phyloP scores from a whole-genome alignment of 192 early-diverging fungal genomes.

The Linnemannia exigua region DNA sequence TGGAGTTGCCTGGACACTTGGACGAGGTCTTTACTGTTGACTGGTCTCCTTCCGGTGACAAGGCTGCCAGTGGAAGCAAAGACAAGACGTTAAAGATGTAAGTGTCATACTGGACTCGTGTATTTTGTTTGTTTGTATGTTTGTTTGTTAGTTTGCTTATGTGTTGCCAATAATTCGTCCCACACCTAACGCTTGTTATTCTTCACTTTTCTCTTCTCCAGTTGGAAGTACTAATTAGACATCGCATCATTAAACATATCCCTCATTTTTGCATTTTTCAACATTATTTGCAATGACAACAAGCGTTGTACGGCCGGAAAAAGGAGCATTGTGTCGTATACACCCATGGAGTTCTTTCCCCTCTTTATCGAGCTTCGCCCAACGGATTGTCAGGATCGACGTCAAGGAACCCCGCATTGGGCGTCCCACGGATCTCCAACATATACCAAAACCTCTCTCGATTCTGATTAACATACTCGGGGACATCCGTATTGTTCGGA shows the following conservation, averaged over 20 bases:
- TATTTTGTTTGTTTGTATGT: not conserved
- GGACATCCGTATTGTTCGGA: not conserved
- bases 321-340: not conserved
- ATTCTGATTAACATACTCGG: not conserved
- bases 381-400: not conserved
- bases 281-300: not conserved
- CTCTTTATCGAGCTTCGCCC: not conserved
- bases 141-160: not conserved
- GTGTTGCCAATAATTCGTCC: not conserved
- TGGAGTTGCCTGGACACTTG: constrained; percentile 95
- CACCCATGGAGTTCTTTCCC: no score
- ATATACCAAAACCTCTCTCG: not conserved
- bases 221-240: constrained; percentile 27
- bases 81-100: constrained; percentile 94
- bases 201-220: not conserved
- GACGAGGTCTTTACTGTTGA: constrained; percentile 96
- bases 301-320: not conserved
- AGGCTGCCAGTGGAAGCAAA: constrained; percentile 94
- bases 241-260: constrained; percentile 4
- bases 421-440: not conserved
- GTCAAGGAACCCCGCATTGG: not conserved
- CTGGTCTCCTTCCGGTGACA: constrained; percentile 94
- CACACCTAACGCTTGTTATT: not conserved
- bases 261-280: not conserved
- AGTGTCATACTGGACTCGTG: constrained; percentile 5